Evolutionary conservation across 2,329 filamentous ascomycete genomes (phyloP).

Genomic region (Aspergillus pseudoglaucus): DNA sequence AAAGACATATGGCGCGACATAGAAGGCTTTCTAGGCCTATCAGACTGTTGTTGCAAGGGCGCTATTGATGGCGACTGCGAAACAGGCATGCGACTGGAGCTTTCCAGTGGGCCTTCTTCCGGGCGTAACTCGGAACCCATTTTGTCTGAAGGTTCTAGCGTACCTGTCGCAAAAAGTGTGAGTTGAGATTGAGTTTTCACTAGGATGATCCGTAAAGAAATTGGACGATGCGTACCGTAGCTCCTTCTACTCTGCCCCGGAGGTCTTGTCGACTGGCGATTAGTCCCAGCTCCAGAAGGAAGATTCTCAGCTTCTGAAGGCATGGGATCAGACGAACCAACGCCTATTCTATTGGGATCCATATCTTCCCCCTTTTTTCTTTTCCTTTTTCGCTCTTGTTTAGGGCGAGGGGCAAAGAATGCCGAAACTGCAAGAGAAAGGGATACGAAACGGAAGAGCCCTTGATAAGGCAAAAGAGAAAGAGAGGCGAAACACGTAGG

Average conservation of each 20-base stretch:
- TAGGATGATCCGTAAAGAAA: neutral
- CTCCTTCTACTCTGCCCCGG: conserved; percentile 16
- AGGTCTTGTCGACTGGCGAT: conserved; percentile 10
- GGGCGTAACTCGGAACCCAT: conserved; percentile 13
- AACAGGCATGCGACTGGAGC: conserved; percentile 24
- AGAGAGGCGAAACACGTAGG: neutral
- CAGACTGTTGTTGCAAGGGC: conserved; percentile 17
- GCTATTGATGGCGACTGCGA: conserved; percentile 41
- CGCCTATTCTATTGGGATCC: neutral
- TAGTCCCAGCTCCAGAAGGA: conserved; percentile 5
- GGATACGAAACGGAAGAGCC: neutral
- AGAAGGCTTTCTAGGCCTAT: conserved; percentile 62
- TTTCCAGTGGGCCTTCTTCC: conserved; percentile 27
- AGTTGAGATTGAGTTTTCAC: neutral
- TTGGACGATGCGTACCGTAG: conserved; percentile 20
- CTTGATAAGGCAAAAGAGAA: neutral
- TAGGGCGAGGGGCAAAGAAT: neutral
- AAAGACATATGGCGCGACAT: conserved; percentile 70
- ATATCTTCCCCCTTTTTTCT: neutral
- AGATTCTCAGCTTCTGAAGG: conserved; percentile 7
- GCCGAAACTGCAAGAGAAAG: neutral
- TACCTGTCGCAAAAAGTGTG: conserved; percentile 18
- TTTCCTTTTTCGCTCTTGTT: neutral
- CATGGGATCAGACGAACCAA: neutral
- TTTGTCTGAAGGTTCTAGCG: conserved; percentile 21